These are phyloP conservation scores for Corymbia citriodora DNA, from an alignment of 441 rosid genomes.

Conservation along the genomic window DNA sequence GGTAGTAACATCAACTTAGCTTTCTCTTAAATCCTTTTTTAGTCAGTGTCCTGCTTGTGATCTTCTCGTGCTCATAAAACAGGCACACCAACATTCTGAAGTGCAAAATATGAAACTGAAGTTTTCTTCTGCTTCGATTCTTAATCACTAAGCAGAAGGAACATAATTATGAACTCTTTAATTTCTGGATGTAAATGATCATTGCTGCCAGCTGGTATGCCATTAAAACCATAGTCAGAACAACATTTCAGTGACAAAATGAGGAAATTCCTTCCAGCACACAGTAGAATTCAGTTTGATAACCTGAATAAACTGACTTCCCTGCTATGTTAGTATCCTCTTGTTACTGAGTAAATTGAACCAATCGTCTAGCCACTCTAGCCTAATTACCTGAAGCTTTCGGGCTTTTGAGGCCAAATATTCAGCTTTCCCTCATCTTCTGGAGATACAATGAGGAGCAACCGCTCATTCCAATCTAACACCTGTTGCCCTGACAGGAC, in stretches of 20 bases:
- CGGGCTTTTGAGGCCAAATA: rapidly evolving
- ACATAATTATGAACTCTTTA: neutral
- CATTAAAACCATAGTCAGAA: neutral
- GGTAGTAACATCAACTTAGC: neutral
- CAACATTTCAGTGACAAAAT: neutral
- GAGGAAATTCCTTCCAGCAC: neutral
- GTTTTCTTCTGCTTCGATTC: neutral
- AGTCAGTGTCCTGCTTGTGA: neutral
- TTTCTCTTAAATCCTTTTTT: neutral
- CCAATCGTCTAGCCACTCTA: neutral
- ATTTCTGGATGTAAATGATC: neutral
- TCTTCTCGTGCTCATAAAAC: neutral
- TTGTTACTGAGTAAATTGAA: rapidly evolving
- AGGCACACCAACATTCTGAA: neutral
- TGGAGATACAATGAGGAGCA: neutral
- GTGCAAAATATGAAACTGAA: neutral
- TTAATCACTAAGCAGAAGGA: too few relatives aligned
- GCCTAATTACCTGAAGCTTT: neutral
- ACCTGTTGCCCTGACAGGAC: neutral
- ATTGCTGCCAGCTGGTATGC: neutral
- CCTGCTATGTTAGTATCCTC: neutral
- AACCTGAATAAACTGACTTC: rapidly evolving
- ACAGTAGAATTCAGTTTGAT: neutral
- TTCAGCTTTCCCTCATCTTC: neutral
- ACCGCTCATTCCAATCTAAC: neutral